phyloP scores from a whole-genome alignment of 768 basidiomycete genomes.

The Tephrocybe sp. region DNA sequence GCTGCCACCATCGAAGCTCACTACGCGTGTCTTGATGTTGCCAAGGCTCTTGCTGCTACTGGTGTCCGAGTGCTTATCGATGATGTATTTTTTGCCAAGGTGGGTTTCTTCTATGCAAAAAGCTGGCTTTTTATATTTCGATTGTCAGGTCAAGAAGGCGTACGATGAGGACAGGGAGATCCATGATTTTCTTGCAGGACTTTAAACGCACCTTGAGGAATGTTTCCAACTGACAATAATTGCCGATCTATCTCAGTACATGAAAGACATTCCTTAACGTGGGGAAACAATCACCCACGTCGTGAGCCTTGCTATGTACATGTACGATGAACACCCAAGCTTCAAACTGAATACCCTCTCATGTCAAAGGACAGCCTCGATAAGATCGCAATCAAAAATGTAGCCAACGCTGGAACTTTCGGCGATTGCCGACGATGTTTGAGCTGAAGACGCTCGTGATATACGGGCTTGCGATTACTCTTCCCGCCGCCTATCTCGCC shows the following conservation, averaged over 20 bases:
- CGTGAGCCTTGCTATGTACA: too few relatives aligned
- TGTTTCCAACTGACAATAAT: too few relatives aligned
- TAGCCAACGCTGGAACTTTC: not conserved
- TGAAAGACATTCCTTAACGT: too few relatives aligned
- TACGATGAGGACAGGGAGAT: slow-evolving; percentile 6
- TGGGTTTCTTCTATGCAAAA: not conserved
- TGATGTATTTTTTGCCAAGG: slow-evolving; percentile 47
- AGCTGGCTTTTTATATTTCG: too few relatives aligned
- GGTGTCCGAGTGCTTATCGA: slow-evolving; percentile 69
- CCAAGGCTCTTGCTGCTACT: slow-evolving; percentile 67
- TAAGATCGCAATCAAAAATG: slow-evolving; percentile 3
- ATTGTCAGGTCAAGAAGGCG: slow-evolving; percentile 6
- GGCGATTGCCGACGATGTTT: slow-evolving; percentile 21
- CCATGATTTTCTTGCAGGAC: slow-evolving; percentile 31
- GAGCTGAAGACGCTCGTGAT: slow-evolving; percentile 21
- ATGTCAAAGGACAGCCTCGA: too few relatives aligned
- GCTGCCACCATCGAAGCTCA: slow-evolving; percentile 62
- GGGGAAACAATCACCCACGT: too few relatives aligned
- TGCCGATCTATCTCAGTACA: too few relatives aligned
- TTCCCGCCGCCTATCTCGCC: slow-evolving; percentile 25
- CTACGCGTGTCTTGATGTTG: slow-evolving; percentile 59
- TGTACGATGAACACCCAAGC: too few relatives aligned
- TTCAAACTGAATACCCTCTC: too few relatives aligned
- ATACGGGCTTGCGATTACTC: slow-evolving; percentile 22
- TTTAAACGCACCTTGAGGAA: slow-evolving; percentile 19